These are phyloP conservation scores for Cynara cardunculus DNA, from an alignment of 129 eudicot species.

Conservation along the genomic window DNA sequence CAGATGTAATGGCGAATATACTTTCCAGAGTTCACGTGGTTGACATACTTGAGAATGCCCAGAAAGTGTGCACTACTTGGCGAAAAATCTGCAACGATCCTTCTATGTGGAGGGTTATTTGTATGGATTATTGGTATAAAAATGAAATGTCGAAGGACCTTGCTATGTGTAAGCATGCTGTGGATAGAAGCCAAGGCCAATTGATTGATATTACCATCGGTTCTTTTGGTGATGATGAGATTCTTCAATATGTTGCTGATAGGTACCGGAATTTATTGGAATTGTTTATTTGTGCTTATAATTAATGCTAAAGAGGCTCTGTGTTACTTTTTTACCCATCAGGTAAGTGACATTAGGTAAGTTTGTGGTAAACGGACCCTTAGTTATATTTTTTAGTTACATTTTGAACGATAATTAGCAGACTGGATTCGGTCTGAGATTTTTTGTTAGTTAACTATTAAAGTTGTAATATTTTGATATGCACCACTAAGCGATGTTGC, in stretches of 20 bases:
- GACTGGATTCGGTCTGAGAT: background rate
- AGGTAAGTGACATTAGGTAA: background rate
- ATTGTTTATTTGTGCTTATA: background rate
- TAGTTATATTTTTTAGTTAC: background rate
- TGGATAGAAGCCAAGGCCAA: slow-evolving; percentile 16
- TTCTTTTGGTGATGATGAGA: background rate
- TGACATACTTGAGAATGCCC: slow-evolving; percentile 12
- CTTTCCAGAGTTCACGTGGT: background rate
- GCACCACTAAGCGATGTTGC: background rate
- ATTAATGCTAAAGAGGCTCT: background rate
- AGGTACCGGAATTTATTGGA: background rate
- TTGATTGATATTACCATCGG: slow-evolving; percentile 1
- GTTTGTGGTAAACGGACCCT: background rate
- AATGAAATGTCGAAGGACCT: background rate
- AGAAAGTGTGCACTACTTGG: slow-evolving; percentile 11
- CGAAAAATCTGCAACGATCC: slow-evolving; percentile 8
- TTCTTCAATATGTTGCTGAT: slow-evolving; percentile 3
- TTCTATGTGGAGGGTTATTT: slow-evolving; percentile 8
- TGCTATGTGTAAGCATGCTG: background rate
- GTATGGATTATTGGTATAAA: background rate
- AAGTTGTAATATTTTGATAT: background rate
- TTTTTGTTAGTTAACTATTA: background rate
- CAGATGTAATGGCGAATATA: slow-evolving; percentile 5
- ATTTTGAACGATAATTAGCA: background rate
- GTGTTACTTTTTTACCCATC: background rate